Evolutionary conservation across 805 yeast species (phyloP), one percentile per base, ranked within the genome.

Genomic region (Komagataella phaffii): DNA sequence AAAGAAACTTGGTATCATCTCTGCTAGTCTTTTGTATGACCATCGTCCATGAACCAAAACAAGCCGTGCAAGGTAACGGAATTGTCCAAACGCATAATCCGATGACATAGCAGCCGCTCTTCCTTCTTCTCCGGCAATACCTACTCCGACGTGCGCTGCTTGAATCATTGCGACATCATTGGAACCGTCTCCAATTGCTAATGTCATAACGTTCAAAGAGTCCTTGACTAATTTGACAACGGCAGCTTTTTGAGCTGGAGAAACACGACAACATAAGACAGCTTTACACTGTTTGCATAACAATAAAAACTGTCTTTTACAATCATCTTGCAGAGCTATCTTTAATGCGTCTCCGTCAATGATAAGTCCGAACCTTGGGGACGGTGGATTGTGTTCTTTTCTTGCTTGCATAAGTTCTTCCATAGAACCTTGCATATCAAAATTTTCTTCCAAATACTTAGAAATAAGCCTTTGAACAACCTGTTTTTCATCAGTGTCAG

Each of bases 121-220:
- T 61, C 95, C 95, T 71, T 86, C 95, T 70, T 86, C 93, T 68
- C 95, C 95, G 3, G 90, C 90, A 62, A 86, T 86, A 69, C 95
- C 95, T 52, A 86, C 85, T 60, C 95, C 95, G 48, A 86, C 83
- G 66, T 86, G 83, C 1, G 95, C 93, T 24, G 89, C 81, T 65
- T 86, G 95, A 57, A 86, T 86, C 95, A 86, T 86, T 10, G 95
- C 90, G 55, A 86, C 95, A 68, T 86, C 95, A 63, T 86, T 86
- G 18, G 93, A 81, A 52, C 95, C 95, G 67, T 86, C 95, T 58
- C 95, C 95, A 62, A 86, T 85, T 6, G 93, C 91, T 53, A 86
- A 67, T 1, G 95, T 86, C 90, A 86, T 86, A 24, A 86, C 95
- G 56, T 80, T 81, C 48, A 86, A 69, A 17, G 80, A 75, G 24